A percentile compares a stretch with the other conserved stretches of the same genome.
Conservation (phyloP, 2,329 filamentous ascomycete genomes). For the Incumbomyces delicatus region DNA sequence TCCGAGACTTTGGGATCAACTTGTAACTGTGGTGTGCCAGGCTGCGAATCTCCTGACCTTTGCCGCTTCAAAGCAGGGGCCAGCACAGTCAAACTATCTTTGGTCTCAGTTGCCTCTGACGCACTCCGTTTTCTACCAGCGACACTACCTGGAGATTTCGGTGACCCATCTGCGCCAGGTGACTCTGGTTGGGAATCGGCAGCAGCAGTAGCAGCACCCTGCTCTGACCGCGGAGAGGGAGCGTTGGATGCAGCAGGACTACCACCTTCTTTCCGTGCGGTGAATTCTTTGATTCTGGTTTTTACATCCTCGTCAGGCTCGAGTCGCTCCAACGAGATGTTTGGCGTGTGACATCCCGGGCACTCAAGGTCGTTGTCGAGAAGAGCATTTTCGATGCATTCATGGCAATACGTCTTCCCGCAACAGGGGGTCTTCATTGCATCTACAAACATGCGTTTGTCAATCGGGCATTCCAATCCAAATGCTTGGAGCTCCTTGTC, state of each 20-base stretch:
- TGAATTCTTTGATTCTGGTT: slow-evolving; percentile 67
- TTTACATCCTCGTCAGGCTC: slow-evolving; percentile 69
- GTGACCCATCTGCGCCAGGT: slow-evolving; percentile 15
- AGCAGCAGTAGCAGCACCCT: not conserved
- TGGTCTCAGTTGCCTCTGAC: slow-evolving; percentile 48
- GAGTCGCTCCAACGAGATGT: slow-evolving; percentile 87
- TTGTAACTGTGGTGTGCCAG: slow-evolving; percentile 29
- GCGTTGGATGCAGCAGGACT: slow-evolving; percentile 16
- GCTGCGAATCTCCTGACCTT: slow-evolving; percentile 31
- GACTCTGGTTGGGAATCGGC: slow-evolving; percentile 12
- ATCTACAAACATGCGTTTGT: slow-evolving; percentile 96
- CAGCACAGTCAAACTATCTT: slow-evolving; percentile 45
- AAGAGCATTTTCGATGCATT: slow-evolving; percentile 98
- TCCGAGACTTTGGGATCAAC: not conserved
- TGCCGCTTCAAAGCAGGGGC: slow-evolving; percentile 32
- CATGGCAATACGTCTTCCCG: slow-evolving; percentile 96
- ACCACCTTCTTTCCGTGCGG: slow-evolving; percentile 40
- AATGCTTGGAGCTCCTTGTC: slow-evolving; percentile 81
- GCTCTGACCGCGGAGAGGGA: slow-evolving; percentile 13
- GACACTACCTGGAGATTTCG: slow-evolving; percentile 18
- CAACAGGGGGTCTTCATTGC: slow-evolving; percentile 99
- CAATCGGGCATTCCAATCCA: slow-evolving; percentile 86
- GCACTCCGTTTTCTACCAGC: slow-evolving; percentile 70
- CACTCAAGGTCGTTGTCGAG: slow-evolving; percentile 97
- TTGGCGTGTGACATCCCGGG: slow-evolving; percentile 81